Base-by-base conservation (phyloP, 2,329 filamentous ascomycete genomes). In the Grosmannia clavigera region DNA sequence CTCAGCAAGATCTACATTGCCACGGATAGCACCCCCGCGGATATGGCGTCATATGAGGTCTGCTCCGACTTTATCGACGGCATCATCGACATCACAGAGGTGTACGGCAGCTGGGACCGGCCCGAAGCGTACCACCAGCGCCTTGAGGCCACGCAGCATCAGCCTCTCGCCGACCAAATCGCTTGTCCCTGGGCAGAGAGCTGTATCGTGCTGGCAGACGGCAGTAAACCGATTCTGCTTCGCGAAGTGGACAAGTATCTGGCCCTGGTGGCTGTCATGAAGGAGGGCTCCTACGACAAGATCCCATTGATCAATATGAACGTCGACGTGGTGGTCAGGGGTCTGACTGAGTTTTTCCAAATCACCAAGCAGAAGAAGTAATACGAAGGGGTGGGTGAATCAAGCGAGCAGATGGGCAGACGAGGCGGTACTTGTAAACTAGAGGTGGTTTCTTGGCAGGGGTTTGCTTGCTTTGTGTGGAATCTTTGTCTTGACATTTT, bases 51-150 rank as follows among this genome's bases (percentile, higher is more conserved):
- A 70, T 99, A 99, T 72, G 94, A 97, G 75, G 95, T 97, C 69
- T 99, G 94, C 75, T 95, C 90, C 57, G 94, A 99, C 71, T 97
- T 96, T 71, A 96, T 99, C 66, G 94, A 99, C 71, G 91, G 97
- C 62, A 95, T 99, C 63, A 92, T 97, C 61, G 94, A 99, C 71
- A 88, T 97, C 59, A 94, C 90, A 33, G 92, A 97, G 70, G 87
- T 99, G 48, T 99, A 96, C 70, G 92, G 92, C 59, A 81, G 78
- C 54, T 97, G 85, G 81, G 75, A 78, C 57, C 78, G 83, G 9
- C 78, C 78, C 33, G 75, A 79, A 29, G 75, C 78, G 25, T 81
- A 82, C 63, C 77, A 78, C 31, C 76, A 79, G 57, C 71, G 72
- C 27, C 76, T 86, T 6, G 83, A 86, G 69, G 81, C 77, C 1